Conservation (phyloP, 2,329 filamentous ascomycete genomes). For the Calonectria fujianensis region DNA sequence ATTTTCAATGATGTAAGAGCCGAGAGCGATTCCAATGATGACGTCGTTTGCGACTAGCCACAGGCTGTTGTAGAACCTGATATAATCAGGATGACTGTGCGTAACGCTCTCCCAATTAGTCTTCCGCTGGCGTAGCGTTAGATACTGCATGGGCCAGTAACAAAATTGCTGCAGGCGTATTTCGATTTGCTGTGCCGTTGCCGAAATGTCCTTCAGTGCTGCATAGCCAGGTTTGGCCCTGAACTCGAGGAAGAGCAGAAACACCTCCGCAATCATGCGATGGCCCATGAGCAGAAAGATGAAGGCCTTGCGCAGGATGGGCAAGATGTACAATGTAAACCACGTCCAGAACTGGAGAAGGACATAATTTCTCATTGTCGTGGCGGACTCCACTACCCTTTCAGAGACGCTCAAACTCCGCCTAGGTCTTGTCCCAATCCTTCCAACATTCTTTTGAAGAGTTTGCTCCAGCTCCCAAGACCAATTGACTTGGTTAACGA, state of each 20-base stretch:
- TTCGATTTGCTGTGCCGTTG: conserved; percentile 97
- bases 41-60: conserved; percentile 99
- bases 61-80: conserved; percentile 98
- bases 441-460: conserved; percentile 91
- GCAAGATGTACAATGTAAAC: conserved; percentile 85
- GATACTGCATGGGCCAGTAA: conserved; percentile 98
- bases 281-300: conserved; percentile 87
- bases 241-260: conserved; percentile 90
- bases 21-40: conserved; percentile 97
- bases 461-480: conserved; percentile 91
- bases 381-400: conserved; percentile 93
- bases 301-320: conserved; percentile 82
- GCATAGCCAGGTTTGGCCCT: conserved; percentile 84
- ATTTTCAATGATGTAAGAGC: conserved; percentile 98
- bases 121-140: conserved; percentile 91
- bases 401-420: conserved; percentile 94
- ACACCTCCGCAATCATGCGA: conserved; percentile 85
- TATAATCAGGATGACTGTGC: conserved; percentile 96
- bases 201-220: conserved; percentile 95
- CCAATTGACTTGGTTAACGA: conserved; percentile 97
- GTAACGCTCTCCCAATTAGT: conserved; percentile 97
- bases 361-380: conserved; percentile 86
- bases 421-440: conserved; percentile 87
- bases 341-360: conserved; percentile 81
- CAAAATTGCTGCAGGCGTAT: conserved; percentile 98